Conservation (phyloP, 2,329 filamentous ascomycete genomes). For the Stagonosporopsis vannaccii region DNA sequence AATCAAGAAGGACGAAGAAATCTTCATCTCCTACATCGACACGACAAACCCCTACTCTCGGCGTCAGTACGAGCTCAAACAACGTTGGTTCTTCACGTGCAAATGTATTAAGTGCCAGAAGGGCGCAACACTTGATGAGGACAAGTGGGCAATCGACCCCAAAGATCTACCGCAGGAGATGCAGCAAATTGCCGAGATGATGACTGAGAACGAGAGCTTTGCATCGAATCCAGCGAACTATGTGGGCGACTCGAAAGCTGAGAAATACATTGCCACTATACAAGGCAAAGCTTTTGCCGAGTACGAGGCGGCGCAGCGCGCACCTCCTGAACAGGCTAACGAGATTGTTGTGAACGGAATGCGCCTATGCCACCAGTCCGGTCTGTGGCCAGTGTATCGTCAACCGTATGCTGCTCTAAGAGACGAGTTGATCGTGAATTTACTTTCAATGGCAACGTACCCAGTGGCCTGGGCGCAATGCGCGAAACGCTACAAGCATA, state of each 20-base stretch:
- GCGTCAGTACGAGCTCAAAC: slow-evolving; percentile 61
- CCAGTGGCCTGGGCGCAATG: slow-evolving; percentile 60
- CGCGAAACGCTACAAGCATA: slow-evolving; percentile 58
- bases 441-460: slow-evolving; percentile 55
- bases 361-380: slow-evolving; percentile 48
- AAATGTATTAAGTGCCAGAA: slow-evolving; percentile 60
- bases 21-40: slow-evolving; percentile 70
- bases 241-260: slow-evolving; percentile 32
- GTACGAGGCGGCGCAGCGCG: slow-evolving; percentile 34
- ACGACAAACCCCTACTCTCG: slow-evolving; percentile 58
- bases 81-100: slow-evolving; percentile 67
- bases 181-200: slow-evolving; percentile 32
- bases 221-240: slow-evolving; percentile 34
- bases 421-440: slow-evolving; percentile 60
- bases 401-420: slow-evolving; percentile 64
- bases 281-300: slow-evolving; percentile 36
- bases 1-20: slow-evolving; percentile 63
- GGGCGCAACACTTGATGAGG: slow-evolving; percentile 49
- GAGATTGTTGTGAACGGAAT: slow-evolving; percentile 51
- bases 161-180: slow-evolving; percentile 34
- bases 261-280: slow-evolving; percentile 37
- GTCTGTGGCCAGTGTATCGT: slow-evolving; percentile 57
- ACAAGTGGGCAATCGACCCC: slow-evolving; percentile 50
- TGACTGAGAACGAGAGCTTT: slow-evolving; percentile 22
- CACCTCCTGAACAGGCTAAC: slow-evolving; percentile 40